These are phyloP conservation scores for Peziza echinospora DNA, from an alignment of 495 filamentous ascomycete species.

Conservation along the genomic window DNA sequence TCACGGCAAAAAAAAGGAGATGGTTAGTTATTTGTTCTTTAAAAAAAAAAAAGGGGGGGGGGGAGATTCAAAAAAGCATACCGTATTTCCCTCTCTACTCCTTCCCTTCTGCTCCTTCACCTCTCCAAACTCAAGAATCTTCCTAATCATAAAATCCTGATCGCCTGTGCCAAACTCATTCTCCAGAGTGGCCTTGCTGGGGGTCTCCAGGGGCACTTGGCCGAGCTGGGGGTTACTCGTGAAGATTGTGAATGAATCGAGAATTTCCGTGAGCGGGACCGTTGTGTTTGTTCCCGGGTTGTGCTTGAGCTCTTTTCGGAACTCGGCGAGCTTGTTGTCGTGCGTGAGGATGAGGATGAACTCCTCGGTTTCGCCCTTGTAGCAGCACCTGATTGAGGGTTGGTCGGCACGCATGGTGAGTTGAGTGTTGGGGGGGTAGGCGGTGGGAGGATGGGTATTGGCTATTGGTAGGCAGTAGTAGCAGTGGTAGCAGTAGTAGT, in stretches of 20 bases:
- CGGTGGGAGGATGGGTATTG: too few relatives aligned
- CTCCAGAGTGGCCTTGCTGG: constrained; percentile 50
- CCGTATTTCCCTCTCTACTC: background rate
- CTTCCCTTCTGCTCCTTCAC: background rate
- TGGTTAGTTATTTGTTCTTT: too few relatives aligned
- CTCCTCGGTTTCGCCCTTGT: constrained; percentile 71
- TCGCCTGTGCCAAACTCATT: constrained; percentile 67
- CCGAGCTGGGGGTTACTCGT: constrained; percentile 37
- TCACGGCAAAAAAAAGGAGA: too few relatives aligned
- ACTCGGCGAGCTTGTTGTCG: constrained; percentile 80
- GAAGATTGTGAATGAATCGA: constrained; percentile 82
- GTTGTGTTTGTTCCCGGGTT: constrained; percentile 68
- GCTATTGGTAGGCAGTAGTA: too few relatives aligned
- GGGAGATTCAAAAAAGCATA: background rate
- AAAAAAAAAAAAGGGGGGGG: background rate
- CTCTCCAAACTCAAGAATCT: constrained; percentile 55
- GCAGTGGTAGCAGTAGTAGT: too few relatives aligned
- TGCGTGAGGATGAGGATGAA: too few relatives aligned
- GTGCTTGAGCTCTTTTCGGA: constrained; percentile 40
- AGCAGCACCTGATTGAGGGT: constrained; percentile 58
- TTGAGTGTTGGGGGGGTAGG: too few relatives aligned
- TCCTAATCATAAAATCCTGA: constrained; percentile 53
- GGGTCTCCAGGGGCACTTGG: constrained; percentile 55
- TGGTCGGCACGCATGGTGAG: constrained; percentile 36
- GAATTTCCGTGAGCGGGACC: constrained; percentile 61